These are phyloP conservation scores for Sporothrix variecibatus DNA, from an alignment of 2,329 filamentous ascomycete genomes.

Conservation along the genomic window DNA sequence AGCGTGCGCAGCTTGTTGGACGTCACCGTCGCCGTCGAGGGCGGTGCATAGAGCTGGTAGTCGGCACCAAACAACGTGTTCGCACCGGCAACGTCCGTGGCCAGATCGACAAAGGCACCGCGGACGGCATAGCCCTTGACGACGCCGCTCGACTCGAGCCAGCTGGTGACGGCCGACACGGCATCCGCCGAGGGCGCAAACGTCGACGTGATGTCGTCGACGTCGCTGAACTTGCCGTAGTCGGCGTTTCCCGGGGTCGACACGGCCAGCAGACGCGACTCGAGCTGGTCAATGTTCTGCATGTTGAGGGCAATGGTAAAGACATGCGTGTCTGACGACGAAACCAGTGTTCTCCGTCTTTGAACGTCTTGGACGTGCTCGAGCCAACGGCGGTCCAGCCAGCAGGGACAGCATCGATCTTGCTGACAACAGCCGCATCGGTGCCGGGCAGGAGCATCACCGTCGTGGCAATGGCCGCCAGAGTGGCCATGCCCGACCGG, in stretches of 20 bases:
- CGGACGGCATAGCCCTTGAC: slow-evolving; percentile 45
- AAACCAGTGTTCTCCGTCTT: background rate
- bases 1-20: slow-evolving; percentile 51
- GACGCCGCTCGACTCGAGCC: slow-evolving; percentile 57
- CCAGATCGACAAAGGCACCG: slow-evolving; percentile 36
- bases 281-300: slow-evolving; percentile 45
- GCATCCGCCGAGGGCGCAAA: slow-evolving; percentile 53
- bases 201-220: slow-evolving; percentile 56
- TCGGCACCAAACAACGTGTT: slow-evolving; percentile 36
- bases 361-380: slow-evolving; percentile 4
- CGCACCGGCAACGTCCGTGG: slow-evolving; percentile 34
- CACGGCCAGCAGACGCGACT: slow-evolving; percentile 60
- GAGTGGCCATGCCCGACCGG: slow-evolving; percentile 18
- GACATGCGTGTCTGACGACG: slow-evolving; percentile 25
- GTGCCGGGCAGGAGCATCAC: slow-evolving; percentile 24
- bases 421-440: slow-evolving; percentile 27
- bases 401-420: slow-evolving; percentile 25
- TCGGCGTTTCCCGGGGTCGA: slow-evolving; percentile 59
- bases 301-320: slow-evolving; percentile 36
- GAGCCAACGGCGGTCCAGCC: slow-evolving; percentile 26
- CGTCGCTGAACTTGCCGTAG: slow-evolving; percentile 64
- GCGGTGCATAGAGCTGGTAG: slow-evolving; percentile 35
- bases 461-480: slow-evolving; percentile 16
- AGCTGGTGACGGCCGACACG: slow-evolving; percentile 52
- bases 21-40: slow-evolving; percentile 7